Conservation (phyloP, 2,329 filamentous ascomycete genomes). For the Curvularia lunata region DNA sequence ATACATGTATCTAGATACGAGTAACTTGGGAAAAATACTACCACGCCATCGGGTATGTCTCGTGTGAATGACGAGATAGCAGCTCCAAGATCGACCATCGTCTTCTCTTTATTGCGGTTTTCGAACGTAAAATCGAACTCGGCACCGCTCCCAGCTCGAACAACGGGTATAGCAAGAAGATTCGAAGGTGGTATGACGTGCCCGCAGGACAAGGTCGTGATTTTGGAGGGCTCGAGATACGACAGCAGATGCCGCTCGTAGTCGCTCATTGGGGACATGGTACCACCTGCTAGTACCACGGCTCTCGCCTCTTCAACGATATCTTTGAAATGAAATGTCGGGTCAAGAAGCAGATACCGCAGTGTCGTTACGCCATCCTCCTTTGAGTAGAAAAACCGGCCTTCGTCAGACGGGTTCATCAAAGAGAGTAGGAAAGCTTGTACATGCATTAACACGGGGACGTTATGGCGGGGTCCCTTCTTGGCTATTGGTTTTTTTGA, state of each 20-base stretch:
- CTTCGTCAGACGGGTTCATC: conserved; percentile 80
- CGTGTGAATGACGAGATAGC: conserved; percentile 74
- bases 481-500: conserved; percentile 11
- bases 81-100: conserved; percentile 75
- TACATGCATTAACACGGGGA: conserved; percentile 67
- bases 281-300: conserved; percentile 90
- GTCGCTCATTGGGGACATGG: conserved; percentile 96
- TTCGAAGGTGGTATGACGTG: conserved; percentile 89
- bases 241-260: conserved; percentile 88
- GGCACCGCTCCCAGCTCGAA: conserved; percentile 53
- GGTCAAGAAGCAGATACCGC: conserved; percentile 88
- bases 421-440: conserved; percentile 77
- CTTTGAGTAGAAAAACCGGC: conserved; percentile 64
- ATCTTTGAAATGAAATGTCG: conserved; percentile 87
- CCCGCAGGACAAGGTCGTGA: conserved; percentile 87
- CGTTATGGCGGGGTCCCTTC: conserved; percentile 38
- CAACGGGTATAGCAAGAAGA: conserved; percentile 77
- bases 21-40: conserved; percentile 96
- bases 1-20: conserved; percentile 80
- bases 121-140: conserved; percentile 89
- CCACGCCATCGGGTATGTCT: conserved; percentile 83
- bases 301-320: conserved; percentile 84
- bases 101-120: conserved; percentile 70
- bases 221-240: conserved; percentile 65
- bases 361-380: conserved; percentile 62